A percentile compares a stretch with the other conserved stretches of the same genome.
phyloP scores from a whole-genome alignment of 176 grass and related monocot species.

The Thinopyrum elongatum region DNA sequence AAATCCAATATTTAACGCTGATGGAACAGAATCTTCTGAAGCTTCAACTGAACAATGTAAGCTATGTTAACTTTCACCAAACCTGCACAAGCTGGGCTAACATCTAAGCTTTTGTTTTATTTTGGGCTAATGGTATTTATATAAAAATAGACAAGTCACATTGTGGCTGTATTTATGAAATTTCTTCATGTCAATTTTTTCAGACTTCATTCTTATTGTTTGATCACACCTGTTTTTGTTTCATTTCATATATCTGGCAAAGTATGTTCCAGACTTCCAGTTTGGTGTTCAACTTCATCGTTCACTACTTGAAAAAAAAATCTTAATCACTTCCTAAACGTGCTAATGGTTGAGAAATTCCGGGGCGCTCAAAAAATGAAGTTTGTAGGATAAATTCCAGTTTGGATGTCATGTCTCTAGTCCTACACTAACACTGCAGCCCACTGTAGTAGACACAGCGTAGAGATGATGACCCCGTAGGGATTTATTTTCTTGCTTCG shows the following conservation, averaged over 20 bases:
- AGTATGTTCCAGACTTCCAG: conserved; percentile 3
- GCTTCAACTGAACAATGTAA: conserved; percentile 69
- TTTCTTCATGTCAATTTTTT: neutral
- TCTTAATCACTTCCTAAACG: neutral
- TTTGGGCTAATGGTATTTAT: neutral
- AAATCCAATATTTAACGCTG: conserved; percentile 77
- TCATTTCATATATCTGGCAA: conserved; percentile 7
- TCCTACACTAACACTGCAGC: neutral
- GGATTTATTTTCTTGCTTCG: neutral
- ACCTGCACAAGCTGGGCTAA: neutral
- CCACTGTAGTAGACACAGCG: too few species aligned
- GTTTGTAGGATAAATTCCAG: conserved; percentile 13
- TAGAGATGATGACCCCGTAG: too few species aligned
- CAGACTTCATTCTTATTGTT: neutral
- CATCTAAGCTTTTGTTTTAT: neutral
- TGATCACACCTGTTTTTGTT: neutral
- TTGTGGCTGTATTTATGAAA: conserved; percentile 8
- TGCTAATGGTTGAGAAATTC: conserved; percentile 17
- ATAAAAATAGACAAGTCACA: neutral
- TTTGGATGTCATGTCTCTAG: conserved; percentile 5
- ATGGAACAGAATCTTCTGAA: conserved; percentile 55
- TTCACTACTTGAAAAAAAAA: neutral
- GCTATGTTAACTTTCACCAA: conserved; percentile 18
- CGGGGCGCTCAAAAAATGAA: neutral
- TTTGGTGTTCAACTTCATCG: conserved; percentile 6